phyloP scores from a whole-genome alignment of 768 basidiomycete species.

The Chalciporus sphaerocephalus region DNA sequence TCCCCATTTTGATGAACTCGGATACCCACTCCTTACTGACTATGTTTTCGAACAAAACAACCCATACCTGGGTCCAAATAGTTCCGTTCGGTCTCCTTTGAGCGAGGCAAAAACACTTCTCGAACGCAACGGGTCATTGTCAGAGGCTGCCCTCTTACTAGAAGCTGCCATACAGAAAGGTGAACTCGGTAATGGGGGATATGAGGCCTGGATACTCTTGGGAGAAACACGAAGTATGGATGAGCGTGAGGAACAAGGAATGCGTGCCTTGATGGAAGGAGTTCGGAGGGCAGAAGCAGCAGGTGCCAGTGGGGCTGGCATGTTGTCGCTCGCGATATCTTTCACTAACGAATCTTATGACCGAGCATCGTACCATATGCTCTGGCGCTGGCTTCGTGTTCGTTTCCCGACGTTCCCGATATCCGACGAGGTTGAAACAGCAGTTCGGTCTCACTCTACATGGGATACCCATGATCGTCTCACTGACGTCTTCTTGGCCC shows the following conservation, averaged over 20 bases:
- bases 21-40: conserved; percentile 65
- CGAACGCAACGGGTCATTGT: conserved; percentile 76
- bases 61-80: conserved; percentile 54
- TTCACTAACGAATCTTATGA: conserved; percentile 95
- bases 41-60: conserved; percentile 79
- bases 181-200: conserved; percentile 75
- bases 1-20: conserved; percentile 61
- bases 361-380: conserved; percentile 76
- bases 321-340: conserved; percentile 92
- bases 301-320: conserved; percentile 63
- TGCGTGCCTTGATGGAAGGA: conserved; percentile 75
- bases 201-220: conserved; percentile 88
- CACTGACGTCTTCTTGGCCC: conserved; percentile 75
- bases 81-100: conserved; percentile 47
- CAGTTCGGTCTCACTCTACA: conserved; percentile 50
- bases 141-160: conserved; percentile 80
- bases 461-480: conserved; percentile 83
- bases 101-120: conserved; percentile 73
- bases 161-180: conserved; percentile 88
- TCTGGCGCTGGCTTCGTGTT: conserved; percentile 79
- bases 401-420: conserved; percentile 56
- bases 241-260: conserved; percentile 77
- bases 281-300: conserved; percentile 60
- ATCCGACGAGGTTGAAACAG: conserved; percentile 51
- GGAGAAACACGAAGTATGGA: conserved; percentile 90